phyloP scores from a whole-genome alignment of 768 basidiomycete genomes.

The Cystobasidium onofrii region DNA sequence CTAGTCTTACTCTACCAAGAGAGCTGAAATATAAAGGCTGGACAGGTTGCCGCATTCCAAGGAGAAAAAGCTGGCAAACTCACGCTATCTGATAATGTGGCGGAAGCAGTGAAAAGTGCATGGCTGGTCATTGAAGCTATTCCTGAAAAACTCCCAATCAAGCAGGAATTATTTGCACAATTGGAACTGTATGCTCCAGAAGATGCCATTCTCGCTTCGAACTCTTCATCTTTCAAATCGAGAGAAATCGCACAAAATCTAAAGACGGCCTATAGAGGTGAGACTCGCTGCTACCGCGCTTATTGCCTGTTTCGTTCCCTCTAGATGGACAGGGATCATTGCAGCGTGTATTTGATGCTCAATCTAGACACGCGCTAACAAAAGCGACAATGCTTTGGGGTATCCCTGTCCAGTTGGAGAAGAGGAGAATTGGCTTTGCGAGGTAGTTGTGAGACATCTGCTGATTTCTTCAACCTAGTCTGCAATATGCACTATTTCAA shows the following conservation, averaged over 20 bases:
- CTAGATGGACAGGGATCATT: no score
- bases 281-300: no score
- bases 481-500: slow-evolving; percentile 30
- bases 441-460: no score
- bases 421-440: no score
- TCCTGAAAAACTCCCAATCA: slow-evolving; percentile 4
- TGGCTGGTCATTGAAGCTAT: slow-evolving; percentile 25
- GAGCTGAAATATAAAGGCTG: no score
- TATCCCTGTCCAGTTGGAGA: no score
- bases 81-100: neutral
- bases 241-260: neutral
- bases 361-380: no score
- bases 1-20: no score
- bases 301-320: neutral
- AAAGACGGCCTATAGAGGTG: neutral
- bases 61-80: neutral
- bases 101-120: neutral
- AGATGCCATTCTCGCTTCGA: slow-evolving; percentile 9
- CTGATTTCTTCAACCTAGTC: neutral
- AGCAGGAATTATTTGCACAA: neutral
- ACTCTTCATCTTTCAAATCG: slow-evolving; percentile 16
- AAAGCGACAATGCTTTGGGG: no score
- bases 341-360: no score
- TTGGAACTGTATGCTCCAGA: neutral
- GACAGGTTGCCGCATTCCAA: neutral